A percentile compares a stretch with the other conserved stretches of the same genome.
Evolutionary conservation across 805 yeast genomes (phyloP).

Genomic region (Priceomyces fermenticarens): DNA sequence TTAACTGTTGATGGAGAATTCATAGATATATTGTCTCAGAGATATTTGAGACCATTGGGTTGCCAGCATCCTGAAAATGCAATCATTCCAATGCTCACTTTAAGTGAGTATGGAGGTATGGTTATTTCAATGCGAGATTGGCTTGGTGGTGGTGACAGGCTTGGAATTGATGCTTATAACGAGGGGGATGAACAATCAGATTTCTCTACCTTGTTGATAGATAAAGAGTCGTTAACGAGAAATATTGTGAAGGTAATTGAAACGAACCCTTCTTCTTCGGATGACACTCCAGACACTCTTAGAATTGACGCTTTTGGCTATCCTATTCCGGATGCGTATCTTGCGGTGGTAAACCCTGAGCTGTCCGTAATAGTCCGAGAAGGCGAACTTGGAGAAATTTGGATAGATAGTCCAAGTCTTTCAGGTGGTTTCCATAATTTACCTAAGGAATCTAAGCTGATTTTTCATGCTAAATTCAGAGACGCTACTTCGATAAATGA

Average conservation of each 20-base stretch:
- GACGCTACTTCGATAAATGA: slow-evolving; percentile 70
- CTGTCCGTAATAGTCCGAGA: slow-evolving; percentile 69
- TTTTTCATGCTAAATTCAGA: slow-evolving; percentile 78
- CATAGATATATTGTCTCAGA: slow-evolving; percentile 78
- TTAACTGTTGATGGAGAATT: slow-evolving; percentile 91
- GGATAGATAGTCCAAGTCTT: slow-evolving; percentile 93
- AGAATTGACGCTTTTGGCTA: slow-evolving; percentile 90
- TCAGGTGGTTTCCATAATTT: slow-evolving; percentile 88
- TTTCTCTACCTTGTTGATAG: slow-evolving; percentile 66
- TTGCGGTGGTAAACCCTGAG: slow-evolving; percentile 94
- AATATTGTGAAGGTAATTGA: slow-evolving; percentile 69
- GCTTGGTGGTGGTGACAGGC: slow-evolving; percentile 66
- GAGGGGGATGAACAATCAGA: slow-evolving; percentile 30
- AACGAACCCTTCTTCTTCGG: slow-evolving; percentile 49
- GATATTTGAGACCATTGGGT: slow-evolving; percentile 91
- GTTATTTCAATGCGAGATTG: slow-evolving; percentile 90
- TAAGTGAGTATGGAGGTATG: slow-evolving; percentile 95
- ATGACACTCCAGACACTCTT: slow-evolving; percentile 38
- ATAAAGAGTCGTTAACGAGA: slow-evolving; percentile 67
- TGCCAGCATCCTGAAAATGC: slow-evolving; percentile 71
- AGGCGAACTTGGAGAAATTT: slow-evolving; percentile 88
- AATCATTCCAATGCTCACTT: slow-evolving; percentile 82
- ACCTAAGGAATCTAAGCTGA: slow-evolving; percentile 60
- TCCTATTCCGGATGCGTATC: slow-evolving; percentile 90
- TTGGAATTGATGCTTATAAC: slow-evolving; percentile 43